Evolutionary conservation across 1,139 yeast species (phyloP).

Genomic region (Taphrina pruni): DNA sequence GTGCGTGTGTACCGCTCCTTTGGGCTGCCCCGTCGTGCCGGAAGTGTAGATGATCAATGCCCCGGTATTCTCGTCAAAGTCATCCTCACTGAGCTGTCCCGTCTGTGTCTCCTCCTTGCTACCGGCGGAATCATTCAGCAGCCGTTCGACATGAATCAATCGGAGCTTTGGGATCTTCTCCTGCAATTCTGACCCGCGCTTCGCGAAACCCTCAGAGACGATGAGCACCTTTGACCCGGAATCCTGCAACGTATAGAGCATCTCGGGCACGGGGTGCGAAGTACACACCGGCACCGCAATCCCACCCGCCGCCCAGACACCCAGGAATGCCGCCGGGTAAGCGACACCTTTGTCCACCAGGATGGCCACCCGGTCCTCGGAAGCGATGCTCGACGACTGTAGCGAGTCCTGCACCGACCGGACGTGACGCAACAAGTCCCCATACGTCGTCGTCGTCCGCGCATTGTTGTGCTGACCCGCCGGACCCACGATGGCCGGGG

Average conservation of each 20-base stretch:
- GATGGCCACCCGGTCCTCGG: conserved; percentile 36
- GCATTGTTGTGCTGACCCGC: background rate
- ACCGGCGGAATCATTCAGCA: background rate
- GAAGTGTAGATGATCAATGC: conserved; percentile 52
- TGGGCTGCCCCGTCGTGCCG: conserved; percentile 54
- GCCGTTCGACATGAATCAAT: conserved; percentile 5
- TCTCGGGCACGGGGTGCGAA: conserved; percentile 41
- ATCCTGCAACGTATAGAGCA: conserved; percentile 36
- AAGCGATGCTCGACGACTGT: conserved; percentile 1
- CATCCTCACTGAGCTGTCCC: background rate
- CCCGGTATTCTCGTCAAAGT: conserved; percentile 19
- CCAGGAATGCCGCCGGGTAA: conserved; percentile 38
- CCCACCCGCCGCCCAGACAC: conserved; percentile 42
- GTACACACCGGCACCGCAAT: conserved; percentile 43
- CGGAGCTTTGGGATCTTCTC: conserved; percentile 2
- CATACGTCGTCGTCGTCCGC: conserved; percentile 1
- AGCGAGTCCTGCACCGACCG: conserved; percentile 6
- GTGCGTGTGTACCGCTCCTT: conserved; percentile 53
- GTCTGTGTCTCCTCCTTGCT: background rate
- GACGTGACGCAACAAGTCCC: conserved; percentile 14
- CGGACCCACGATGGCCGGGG: conserved; percentile 21
- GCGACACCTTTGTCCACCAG: conserved; percentile 33
- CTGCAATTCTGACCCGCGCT: conserved; percentile 4
- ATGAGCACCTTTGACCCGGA: conserved; percentile 27
- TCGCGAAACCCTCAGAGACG: conserved; percentile 14